Percentiles rank a stretch among this genome's conserved stretches.
Conservation (phyloP, 164 flowering plant genomes). For the Vitis labrusca region DNA sequence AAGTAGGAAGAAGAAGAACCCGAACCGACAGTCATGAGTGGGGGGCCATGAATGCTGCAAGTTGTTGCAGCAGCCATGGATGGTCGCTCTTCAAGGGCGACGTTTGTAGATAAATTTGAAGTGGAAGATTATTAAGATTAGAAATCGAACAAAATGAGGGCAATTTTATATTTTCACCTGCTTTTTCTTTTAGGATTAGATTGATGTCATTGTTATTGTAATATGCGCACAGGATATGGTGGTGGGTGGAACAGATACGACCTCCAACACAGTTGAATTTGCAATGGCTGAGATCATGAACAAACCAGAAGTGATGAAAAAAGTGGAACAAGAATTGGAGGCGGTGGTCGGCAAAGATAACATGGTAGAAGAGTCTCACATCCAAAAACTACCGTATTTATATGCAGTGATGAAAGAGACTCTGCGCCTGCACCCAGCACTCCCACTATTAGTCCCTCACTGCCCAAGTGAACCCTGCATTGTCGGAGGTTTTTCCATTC, state of each 20-base stretch:
- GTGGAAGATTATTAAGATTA: too few relatives aligned
- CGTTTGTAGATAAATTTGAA: too few relatives aligned
- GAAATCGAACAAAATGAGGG: too few relatives aligned
- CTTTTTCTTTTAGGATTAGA: too few relatives aligned
- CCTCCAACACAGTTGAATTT: slow-evolving; percentile 32
- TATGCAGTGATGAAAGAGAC: slow-evolving; percentile 39
- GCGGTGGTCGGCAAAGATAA: slow-evolving; percentile 29
- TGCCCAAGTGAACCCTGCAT: slow-evolving; percentile 47
- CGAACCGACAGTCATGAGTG: too few relatives aligned
- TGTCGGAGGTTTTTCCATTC: slow-evolving; percentile 57
- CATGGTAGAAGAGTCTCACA: slow-evolving; percentile 40
- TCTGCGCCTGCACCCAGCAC: slow-evolving; percentile 33
- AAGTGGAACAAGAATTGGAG: slow-evolving; percentile 32
- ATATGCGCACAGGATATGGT: slow-evolving; percentile 35
- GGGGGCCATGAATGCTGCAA: too few relatives aligned
- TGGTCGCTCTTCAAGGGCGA: too few relatives aligned
- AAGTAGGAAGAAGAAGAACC: too few relatives aligned
- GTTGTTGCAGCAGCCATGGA: too few relatives aligned
- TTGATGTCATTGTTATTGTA: too few relatives aligned
- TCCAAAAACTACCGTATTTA: slow-evolving; percentile 29
- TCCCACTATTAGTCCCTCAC: slow-evolving; percentile 51
- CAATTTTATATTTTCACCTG: too few relatives aligned
- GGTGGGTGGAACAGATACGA: slow-evolving; percentile 38
- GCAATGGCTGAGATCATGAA: slow-evolving; percentile 42
- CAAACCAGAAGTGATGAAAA: slow-evolving; percentile 32